Evolutionary conservation across 2,329 filamentous ascomycete genomes (phyloP), one percentile per base, ranked within the genome.

Genomic region (Alternaria longipes): DNA sequence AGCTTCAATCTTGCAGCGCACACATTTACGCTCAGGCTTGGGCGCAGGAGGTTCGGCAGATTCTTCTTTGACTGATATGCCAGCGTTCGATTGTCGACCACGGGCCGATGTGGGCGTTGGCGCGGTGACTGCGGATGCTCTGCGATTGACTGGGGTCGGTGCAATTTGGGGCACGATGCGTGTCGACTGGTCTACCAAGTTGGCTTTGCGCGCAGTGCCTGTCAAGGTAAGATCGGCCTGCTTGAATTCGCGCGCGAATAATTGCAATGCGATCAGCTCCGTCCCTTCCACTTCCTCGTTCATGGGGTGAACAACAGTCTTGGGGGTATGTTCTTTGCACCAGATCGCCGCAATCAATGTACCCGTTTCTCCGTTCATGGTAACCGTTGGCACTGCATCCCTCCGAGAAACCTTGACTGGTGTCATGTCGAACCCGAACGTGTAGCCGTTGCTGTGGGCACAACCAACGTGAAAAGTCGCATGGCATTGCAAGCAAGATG

Each of bases 121-220:
- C 8, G 67, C 68, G 14, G 71, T 69, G 47, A 76, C 68, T 24
- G 75, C 76, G n/a, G 79, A 81, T 32, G 81, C 80, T 45, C 83
- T 76, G 42, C 82, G 77, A 55, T 75, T 79, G 44, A 60, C 64
- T 41, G 70, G 70, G 5, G 69, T 65, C 16, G 70, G 60, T 6
- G 67, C 58, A 16, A 69, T 50, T 47, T 78, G 74, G 16, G 79
- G 80, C 22, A 79, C 76, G 49, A 78, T 75, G 24, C 81, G 81
- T 74, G 90, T 92, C 12, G 87, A 87, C 52, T 87, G 85, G 58
- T 87, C 88, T 73, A 90, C 86, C 42, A 95, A 85, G 60, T 92
- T 95, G 22, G 95, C 94, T 79, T 97, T 97, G 56, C 95, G 90
- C 22, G 95, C 92, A 18, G 94, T 97, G 28, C 95, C 95, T 3